Conservation (phyloP, 139 green algal genomes). For the Tetradesmus obliquus region DNA sequence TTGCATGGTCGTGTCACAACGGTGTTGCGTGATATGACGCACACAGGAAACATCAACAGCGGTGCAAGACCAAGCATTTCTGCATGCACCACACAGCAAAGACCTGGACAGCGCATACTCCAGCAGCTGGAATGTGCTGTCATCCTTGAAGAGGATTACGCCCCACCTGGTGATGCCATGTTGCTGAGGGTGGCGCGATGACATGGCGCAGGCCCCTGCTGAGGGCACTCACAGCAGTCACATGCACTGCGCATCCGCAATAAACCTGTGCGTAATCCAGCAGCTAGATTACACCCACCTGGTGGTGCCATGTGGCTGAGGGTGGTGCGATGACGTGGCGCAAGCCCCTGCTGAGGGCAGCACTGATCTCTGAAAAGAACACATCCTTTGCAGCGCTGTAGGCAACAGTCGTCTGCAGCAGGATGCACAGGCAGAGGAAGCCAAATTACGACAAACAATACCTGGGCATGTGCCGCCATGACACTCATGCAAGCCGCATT, state of each 20-base stretch:
- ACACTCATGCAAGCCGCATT: too few species aligned
- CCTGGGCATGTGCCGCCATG: too few species aligned
- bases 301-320: constrained; percentile 63
- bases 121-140: background rate
- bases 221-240: constrained; percentile 55
- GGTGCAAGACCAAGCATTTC: too few species aligned
- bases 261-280: background rate
- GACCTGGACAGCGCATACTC: background rate
- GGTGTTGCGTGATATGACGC: too few species aligned
- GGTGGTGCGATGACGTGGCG: constrained; percentile 77
- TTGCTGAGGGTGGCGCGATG: constrained; percentile 70
- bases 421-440: background rate
- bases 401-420: background rate
- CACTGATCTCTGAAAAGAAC: constrained; percentile 66
- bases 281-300: background rate
- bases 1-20: too few species aligned
- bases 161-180: constrained; percentile 56
- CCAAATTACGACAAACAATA: too few species aligned
- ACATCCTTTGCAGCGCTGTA: constrained; percentile 53
- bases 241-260: background rate
- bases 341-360: constrained; percentile 58
- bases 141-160: too few species aligned
- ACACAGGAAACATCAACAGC: too few species aligned
- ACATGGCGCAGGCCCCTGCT: constrained; percentile 68
- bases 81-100: too few species aligned